phyloP scores from a whole-genome alignment of 768 basidiomycete genomes.

The Pholiota molesta region DNA sequence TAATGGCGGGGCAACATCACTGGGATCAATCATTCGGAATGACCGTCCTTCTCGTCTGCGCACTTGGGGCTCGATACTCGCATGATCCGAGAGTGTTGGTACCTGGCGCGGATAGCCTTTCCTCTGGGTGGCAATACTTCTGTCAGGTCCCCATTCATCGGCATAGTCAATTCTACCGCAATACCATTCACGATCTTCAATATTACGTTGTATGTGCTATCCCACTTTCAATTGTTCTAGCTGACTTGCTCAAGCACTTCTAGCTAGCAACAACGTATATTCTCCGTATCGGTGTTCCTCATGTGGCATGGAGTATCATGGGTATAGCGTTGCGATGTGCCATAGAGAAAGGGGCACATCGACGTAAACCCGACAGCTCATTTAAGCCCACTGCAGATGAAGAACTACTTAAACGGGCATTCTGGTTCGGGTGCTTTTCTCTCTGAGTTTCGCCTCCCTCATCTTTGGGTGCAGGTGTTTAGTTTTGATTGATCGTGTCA shows the following conservation, averaged over 20 bases:
- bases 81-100: slow-evolving; percentile 47
- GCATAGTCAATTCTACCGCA: slow-evolving; percentile 58
- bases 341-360: slow-evolving; percentile 67
- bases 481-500: slow-evolving; percentile 33
- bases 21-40: slow-evolving; percentile 53
- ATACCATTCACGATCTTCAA: slow-evolving; percentile 70
- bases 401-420: slow-evolving; percentile 64
- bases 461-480: slow-evolving; percentile 27
- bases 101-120: slow-evolving; percentile 39
- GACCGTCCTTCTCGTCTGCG: slow-evolving; percentile 66
- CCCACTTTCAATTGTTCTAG: slow-evolving; percentile 26
- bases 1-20: slow-evolving; percentile 50
- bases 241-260: slow-evolving; percentile 1
- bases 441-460: not conserved
- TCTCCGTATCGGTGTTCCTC: slow-evolving; percentile 48
- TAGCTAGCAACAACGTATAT: slow-evolving; percentile 37
- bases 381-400: slow-evolving; percentile 42
- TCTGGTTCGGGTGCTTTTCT: slow-evolving; percentile 40
- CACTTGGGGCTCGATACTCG: slow-evolving; percentile 61
- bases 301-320: slow-evolving; percentile 57
- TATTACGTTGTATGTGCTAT: slow-evolving; percentile 52
- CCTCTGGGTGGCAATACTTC: slow-evolving; percentile 64
- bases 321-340: slow-evolving; percentile 62
- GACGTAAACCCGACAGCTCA: slow-evolving; percentile 39
- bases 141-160: slow-evolving; percentile 64